Evolutionary conservation across 208 protist species (phyloP), one percentile per base, ranked within the genome.

Genomic region (Crithidia bombi): DNA sequence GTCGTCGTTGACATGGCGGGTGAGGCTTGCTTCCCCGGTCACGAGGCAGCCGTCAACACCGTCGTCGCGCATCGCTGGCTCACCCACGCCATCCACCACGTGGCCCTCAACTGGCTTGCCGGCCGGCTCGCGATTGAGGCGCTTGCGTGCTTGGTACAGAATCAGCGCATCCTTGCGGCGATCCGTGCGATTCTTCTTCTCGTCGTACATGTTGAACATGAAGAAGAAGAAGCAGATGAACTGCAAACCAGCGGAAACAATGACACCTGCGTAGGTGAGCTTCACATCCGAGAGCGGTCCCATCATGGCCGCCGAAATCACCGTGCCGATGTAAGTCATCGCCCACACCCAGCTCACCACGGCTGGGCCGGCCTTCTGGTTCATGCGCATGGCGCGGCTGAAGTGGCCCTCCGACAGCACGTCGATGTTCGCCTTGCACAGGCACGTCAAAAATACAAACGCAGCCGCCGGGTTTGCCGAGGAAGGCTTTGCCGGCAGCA

Each of bases 361-460:
- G 5, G 73, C 43, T 14, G 81, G 72, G n/a, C 81, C 81, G 9
- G 55, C 61, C 25, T 39, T 35, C 12, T 78, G 85, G 15, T 57
- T 30, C 38, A 44, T 54, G n/a, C 75, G 78, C n/a, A 90, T 80
- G 46, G 75, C 21, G 26, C 79, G 75, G 65, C 70, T 82, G 75
- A 83, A 90, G 56, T 79, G 66, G n/a, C 85, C 85, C 65, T 90
- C 51, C 25, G 78, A 79, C 17, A 90, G 85, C 41, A 87, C 78
- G 65, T 90, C 85, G 33, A 87, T 56, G 49, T 78, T 81, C 9
- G 74, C 52, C 21, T 76, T 69, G 50, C 58, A 68, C 44, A 86
- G 81, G 57, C 67, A 46, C 14, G 54, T 62, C 36, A 86, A 41
- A 52, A 90, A 90, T 19, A 81, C 47, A 39, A 85, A 68, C 14